These are phyloP conservation scores for Lotus japonicus DNA, from an alignment of 306 rosid genomes.

Conservation along the genomic window DNA sequence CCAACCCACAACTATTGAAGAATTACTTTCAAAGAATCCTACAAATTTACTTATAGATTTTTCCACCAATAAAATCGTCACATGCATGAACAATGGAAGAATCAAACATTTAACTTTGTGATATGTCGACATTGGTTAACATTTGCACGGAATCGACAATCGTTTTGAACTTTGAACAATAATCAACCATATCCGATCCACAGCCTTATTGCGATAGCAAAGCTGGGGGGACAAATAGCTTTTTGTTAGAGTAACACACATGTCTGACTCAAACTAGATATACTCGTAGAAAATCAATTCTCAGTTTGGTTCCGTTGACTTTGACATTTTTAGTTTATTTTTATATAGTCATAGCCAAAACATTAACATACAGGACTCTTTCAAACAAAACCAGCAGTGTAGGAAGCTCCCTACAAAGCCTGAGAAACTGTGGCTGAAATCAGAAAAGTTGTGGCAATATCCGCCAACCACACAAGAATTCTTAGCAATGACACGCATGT, in stretches of 20 bases:
- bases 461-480: background rate
- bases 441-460: constrained; percentile 1
- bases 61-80: too few relatives aligned
- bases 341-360: too few relatives aligned
- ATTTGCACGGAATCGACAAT: background rate
- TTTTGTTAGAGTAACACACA: background rate
- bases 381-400: constrained; percentile 7
- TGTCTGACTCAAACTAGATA: background rate
- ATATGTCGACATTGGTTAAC: too few relatives aligned
- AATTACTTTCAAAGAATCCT: too few relatives aligned
- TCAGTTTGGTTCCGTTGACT: background rate
- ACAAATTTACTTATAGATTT: too few relatives aligned
- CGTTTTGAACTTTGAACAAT: background rate
- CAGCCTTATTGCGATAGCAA: background rate
- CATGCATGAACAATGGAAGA: too few relatives aligned
- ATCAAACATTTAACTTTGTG: too few relatives aligned
- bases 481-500: constrained; percentile 22
- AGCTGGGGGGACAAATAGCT: background rate
- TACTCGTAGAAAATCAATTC: background rate
- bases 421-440: constrained; percentile 28
- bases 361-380: too few relatives aligned
- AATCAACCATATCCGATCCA: constrained; percentile 23
- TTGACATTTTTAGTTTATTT: background rate
- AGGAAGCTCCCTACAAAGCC: background rate
- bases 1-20: too few relatives aligned